A percentile compares a stretch with the other conserved stretches of the same genome.
Conservation (phyloP, 441 rosid species). For the Metrosideros polymorpha region DNA sequence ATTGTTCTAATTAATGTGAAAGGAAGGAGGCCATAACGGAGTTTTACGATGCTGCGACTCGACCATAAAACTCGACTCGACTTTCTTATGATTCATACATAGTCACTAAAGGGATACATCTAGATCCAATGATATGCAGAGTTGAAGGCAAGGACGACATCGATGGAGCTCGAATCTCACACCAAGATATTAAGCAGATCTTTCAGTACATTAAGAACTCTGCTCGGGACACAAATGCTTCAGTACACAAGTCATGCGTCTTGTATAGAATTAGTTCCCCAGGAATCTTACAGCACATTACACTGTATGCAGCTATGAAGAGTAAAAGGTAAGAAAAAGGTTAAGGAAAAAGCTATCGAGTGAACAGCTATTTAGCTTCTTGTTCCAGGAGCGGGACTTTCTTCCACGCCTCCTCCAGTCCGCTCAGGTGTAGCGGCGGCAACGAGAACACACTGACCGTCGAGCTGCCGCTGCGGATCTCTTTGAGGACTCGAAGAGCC, state of each 20-base stretch:
- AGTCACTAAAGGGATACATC: background rate
- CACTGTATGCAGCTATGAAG: background rate
- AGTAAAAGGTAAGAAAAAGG: background rate
- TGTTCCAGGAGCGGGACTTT: constrained; percentile 45
- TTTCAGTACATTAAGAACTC: background rate
- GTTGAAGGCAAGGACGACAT: background rate
- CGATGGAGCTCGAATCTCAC: background rate
- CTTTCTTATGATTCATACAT: too few species aligned
- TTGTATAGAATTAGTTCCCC: background rate
- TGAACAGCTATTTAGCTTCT: constrained; percentile 35
- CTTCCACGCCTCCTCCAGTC: constrained; percentile 51
- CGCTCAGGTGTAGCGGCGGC: constrained; percentile 12
- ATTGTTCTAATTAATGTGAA: too few species aligned
- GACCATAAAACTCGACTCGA: too few species aligned
- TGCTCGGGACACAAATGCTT: background rate
- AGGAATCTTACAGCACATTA: background rate
- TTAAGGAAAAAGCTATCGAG: background rate
- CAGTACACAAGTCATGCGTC: background rate
- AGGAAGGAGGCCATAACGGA: too few species aligned
- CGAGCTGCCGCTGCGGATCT: constrained; percentile 7
- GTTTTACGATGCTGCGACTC: too few species aligned
- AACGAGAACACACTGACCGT: constrained; percentile 5
- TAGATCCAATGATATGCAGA: background rate
- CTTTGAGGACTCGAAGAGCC: background rate
- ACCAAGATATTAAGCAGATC: background rate